Conservation (phyloP, 345 rosid species). For the Passiflora organensis region DNA sequence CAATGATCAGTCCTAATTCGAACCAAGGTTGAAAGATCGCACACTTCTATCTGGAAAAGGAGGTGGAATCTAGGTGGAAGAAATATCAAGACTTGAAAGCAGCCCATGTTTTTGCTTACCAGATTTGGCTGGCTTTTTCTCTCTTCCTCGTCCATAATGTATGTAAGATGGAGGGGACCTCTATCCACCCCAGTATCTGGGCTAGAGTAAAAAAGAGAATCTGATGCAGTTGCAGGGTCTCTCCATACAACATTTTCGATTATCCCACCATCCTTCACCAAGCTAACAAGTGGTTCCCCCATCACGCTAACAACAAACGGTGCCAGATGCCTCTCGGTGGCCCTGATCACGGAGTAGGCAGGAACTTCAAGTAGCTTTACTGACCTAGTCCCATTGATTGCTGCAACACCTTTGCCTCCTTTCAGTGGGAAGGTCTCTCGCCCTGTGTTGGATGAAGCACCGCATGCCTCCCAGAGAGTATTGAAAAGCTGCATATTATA, state of each 20-base stretch:
- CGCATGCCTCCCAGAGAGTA: slow-evolving; percentile 88
- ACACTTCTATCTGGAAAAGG: slow-evolving; percentile 85
- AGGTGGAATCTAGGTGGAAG: slow-evolving; percentile 96
- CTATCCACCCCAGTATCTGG: slow-evolving; percentile 19
- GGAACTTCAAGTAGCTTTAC: slow-evolving; percentile 86
- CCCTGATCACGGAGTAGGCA: slow-evolving; percentile 42
- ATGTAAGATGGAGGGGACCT: slow-evolving; percentile 67
- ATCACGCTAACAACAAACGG: slow-evolving; percentile 69
- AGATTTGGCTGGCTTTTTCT: slow-evolving; percentile 31
- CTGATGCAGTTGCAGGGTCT: slow-evolving; percentile 29
- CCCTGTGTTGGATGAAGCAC: slow-evolving; percentile 62
- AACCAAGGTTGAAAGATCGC: slow-evolving; percentile 69
- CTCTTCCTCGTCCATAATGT: slow-evolving; percentile 52
- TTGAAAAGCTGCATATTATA: slow-evolving; percentile 61
- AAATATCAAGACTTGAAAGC: slow-evolving; percentile 65
- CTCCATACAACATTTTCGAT: slow-evolving; percentile 56
- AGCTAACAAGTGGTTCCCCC: slow-evolving; percentile 66
- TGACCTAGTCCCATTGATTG: slow-evolving; percentile 75
- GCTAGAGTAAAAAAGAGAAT: slow-evolving; percentile 30
- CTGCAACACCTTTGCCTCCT: slow-evolving; percentile 73
- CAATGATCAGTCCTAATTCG: slow-evolving; percentile 92
- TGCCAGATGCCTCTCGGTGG: slow-evolving; percentile 50
- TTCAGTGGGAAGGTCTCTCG: slow-evolving; percentile 66
- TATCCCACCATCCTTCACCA: slow-evolving; percentile 58
- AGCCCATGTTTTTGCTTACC: slow-evolving; percentile 58